Evolutionary conservation across 306 rosid genomes (phyloP).

Genomic region (Urtica urens): DNA sequence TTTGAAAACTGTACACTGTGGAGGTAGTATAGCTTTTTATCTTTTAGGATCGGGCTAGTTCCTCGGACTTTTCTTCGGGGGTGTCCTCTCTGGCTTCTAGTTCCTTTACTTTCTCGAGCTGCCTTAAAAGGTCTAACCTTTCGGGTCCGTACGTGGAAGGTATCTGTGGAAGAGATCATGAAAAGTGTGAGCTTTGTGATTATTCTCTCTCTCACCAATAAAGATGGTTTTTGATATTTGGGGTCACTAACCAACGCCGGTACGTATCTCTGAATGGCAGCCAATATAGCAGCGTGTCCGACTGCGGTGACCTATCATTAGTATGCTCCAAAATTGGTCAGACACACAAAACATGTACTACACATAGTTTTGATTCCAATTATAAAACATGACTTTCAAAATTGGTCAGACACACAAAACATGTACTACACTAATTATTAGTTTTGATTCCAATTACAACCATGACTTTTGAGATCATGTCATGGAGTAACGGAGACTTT

Average conservation of each 20-base stretch:
- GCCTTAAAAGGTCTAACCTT: constrained; percentile 89
- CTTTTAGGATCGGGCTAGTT: constrained; percentile 34
- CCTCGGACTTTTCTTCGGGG: constrained; percentile 42
- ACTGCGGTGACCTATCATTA: constrained; percentile 94
- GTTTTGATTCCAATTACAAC: no score
- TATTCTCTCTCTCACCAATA: not conserved
- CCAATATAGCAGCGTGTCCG: constrained; percentile 97
- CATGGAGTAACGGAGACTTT: no score
- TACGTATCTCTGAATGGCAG: constrained; percentile 96
- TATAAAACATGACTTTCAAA: not conserved
- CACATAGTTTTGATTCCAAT: no score
- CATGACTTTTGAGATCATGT: no score
- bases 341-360: not conserved
- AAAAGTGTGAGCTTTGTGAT: not conserved
- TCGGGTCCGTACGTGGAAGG: constrained; percentile 92
- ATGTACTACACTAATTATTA: no score
- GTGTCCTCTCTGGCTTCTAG: constrained; percentile 40
- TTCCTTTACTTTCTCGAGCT: constrained; percentile 86
- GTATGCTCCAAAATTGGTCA: no score
- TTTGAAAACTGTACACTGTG: constrained; percentile 28
- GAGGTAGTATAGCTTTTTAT: no score
- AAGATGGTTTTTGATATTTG: not conserved
- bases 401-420: not conserved
- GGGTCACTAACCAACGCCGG: constrained; percentile 66
- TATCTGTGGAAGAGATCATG: constrained; percentile 48